These are phyloP conservation scores for Linum usitatissimum DNA, from an alignment of 345 rosid species.

Conservation along the genomic window DNA sequence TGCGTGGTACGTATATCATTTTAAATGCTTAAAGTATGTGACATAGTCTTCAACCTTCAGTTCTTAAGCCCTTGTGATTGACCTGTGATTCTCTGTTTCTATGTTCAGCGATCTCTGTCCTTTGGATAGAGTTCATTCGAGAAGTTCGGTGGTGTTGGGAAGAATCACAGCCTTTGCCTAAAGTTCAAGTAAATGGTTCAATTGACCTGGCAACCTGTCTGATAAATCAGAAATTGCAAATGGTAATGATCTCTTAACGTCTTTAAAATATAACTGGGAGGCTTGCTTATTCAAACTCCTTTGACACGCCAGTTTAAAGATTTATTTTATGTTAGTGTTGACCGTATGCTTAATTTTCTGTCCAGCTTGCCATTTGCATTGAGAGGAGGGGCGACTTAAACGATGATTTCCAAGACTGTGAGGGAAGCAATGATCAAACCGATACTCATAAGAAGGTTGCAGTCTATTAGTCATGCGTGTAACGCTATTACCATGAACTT, in stretches of 20 bases:
- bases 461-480: slow-evolving; percentile 16
- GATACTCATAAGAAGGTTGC: slow-evolving; percentile 31
- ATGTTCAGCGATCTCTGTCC: slow-evolving; percentile 67
- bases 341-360: slow-evolving; percentile 16
- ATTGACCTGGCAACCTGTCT: slow-evolving; percentile 84
- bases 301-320: background rate
- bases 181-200: slow-evolving; percentile 45
- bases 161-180: slow-evolving; percentile 80
- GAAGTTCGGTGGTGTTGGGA: slow-evolving; percentile 99
- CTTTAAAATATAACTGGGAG: background rate
- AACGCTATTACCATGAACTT: slow-evolving; percentile 4
- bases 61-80: background rate
- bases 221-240: slow-evolving; percentile 83
- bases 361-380: slow-evolving; percentile 88
- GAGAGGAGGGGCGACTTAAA: slow-evolving; percentile 69
- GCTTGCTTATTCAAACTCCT: background rate
- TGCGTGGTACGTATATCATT: slow-evolving; percentile 52
- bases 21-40: slow-evolving; percentile 6
- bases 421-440: slow-evolving; percentile 47
- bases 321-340: background rate
- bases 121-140: slow-evolving; percentile 91
- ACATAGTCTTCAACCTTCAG: background rate
- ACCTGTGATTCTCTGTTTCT: slow-evolving; percentile 9
- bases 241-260: slow-evolving; percentile 40
- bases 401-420: slow-evolving; percentile 79